A percentile compares a stretch with the other conserved stretches of the same genome.
These are phyloP conservation scores for Aotearoamyces nothofagi DNA, from an alignment of 2,329 filamentous ascomycete species.

Conservation along the genomic window DNA sequence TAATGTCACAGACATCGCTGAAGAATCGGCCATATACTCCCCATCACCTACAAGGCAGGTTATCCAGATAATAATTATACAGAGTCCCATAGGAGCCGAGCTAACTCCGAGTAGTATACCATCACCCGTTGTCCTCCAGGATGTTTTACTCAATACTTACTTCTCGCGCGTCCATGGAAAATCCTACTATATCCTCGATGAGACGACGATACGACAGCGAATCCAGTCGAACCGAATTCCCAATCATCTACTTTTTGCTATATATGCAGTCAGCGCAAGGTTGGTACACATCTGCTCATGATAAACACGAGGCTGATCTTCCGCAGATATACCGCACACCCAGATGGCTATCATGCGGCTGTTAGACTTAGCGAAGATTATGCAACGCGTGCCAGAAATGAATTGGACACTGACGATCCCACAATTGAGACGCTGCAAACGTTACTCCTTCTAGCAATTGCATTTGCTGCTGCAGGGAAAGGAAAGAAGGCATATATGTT, in stretches of 20 bases:
- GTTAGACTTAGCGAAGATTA: conserved; percentile 58
- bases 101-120: conserved; percentile 24
- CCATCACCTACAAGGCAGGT: conserved; percentile 24
- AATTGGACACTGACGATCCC: conserved; percentile 68
- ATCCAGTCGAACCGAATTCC: conserved; percentile 54
- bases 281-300: conserved; percentile 19
- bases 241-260: conserved; percentile 34
- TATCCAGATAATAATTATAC: background rate
- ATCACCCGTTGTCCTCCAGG: conserved; percentile 34
- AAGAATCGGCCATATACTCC: conserved; percentile 27
- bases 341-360: conserved; percentile 50
- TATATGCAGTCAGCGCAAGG: conserved; percentile 49
- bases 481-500: conserved; percentile 83
- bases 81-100: conserved; percentile 4
- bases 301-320: conserved; percentile 7
- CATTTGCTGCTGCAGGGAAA: conserved; percentile 62
- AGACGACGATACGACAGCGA: conserved; percentile 56
- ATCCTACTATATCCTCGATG: conserved; percentile 69
- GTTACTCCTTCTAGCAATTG: conserved; percentile 58
- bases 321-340: conserved; percentile 53
- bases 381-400: conserved; percentile 49
- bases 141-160: conserved; percentile 60
- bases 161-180: conserved; percentile 69
- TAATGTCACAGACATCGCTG: conserved; percentile 24
- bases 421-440: conserved; percentile 66